These are phyloP conservation scores for Aspergillus arachidicola DNA, from an alignment of 2,329 filamentous ascomycete species.

Conservation along the genomic window DNA sequence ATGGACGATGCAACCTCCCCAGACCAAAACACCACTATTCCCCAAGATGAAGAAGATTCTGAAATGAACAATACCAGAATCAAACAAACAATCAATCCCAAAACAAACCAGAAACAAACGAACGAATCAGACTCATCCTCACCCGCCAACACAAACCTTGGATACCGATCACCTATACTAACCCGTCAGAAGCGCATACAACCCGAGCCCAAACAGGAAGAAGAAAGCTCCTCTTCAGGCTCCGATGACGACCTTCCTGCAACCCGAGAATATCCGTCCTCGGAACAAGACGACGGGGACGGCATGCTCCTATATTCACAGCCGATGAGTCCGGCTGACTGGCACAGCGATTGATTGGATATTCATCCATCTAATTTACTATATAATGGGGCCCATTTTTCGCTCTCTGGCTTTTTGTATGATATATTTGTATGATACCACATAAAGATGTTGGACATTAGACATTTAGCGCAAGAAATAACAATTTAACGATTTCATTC, in stretches of 20 bases:
- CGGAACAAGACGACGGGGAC: background rate
- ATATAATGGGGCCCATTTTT: background rate
- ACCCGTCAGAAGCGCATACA: background rate
- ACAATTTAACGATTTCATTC: background rate
- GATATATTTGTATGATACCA: background rate
- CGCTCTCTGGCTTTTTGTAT: background rate
- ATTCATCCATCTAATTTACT: background rate
- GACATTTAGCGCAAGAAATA: background rate
- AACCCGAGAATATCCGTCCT: background rate
- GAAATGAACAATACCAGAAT: background rate
- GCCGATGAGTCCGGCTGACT: conserved; percentile 12
- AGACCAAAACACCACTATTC: background rate
- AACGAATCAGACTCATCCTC: background rate
- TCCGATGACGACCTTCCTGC: conserved; percentile 5
- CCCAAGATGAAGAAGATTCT: background rate
- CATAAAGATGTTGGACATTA: background rate
- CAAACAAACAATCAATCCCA: background rate
- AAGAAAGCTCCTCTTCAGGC: background rate
- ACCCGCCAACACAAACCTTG: background rate
- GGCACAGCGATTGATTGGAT: background rate
- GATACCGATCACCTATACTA: background rate
- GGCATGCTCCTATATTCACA: conserved; percentile 10
- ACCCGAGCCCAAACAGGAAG: background rate
- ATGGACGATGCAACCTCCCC: background rate
- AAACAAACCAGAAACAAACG: background rate